These are phyloP conservation scores for Venturia aucupariae DNA, from an alignment of 2,329 filamentous ascomycete genomes.

Conservation along the genomic window DNA sequence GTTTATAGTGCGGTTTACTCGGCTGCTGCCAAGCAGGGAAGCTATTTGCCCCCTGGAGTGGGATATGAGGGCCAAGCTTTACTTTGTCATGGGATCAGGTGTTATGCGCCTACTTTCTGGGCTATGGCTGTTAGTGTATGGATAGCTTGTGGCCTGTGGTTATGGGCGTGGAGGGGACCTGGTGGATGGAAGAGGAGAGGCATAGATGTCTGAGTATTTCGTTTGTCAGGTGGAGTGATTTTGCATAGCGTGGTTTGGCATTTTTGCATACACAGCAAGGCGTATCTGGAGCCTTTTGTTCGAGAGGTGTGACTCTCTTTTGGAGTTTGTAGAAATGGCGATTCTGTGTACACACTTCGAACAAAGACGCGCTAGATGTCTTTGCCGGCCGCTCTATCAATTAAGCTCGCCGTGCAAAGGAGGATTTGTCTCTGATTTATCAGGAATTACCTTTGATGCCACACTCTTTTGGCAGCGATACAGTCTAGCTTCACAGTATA, in stretches of 20 bases:
- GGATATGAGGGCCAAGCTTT: constrained; percentile 39
- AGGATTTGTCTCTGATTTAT: no score
- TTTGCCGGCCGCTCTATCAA: no score
- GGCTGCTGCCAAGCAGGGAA: constrained; percentile 45
- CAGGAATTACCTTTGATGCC: no score
- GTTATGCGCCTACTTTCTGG: constrained; percentile 79
- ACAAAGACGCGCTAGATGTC: no score
- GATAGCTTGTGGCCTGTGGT: constrained; percentile 61
- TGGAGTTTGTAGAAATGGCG: background rate
- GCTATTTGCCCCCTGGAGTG: constrained; percentile 20
- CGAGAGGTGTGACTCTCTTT: background rate
- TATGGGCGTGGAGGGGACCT: constrained; percentile 72
- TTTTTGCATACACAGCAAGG: background rate
- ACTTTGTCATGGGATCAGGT: constrained; percentile 72
- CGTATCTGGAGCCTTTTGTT: background rate
- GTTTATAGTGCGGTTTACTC: constrained; percentile 81
- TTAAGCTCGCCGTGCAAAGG: no score
- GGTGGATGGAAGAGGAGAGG: constrained; percentile 68
- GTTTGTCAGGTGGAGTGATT: background rate
- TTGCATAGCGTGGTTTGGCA: background rate
- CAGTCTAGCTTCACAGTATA: no score
- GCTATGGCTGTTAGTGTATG: constrained; percentile 73
- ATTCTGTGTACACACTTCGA: background rate
- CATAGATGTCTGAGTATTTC: constrained; percentile 48
- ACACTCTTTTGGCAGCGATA: no score